Base-by-base conservation (phyloP, 495 filamentous ascomycete species). In the Lindgomyces ingoldianus region DNA sequence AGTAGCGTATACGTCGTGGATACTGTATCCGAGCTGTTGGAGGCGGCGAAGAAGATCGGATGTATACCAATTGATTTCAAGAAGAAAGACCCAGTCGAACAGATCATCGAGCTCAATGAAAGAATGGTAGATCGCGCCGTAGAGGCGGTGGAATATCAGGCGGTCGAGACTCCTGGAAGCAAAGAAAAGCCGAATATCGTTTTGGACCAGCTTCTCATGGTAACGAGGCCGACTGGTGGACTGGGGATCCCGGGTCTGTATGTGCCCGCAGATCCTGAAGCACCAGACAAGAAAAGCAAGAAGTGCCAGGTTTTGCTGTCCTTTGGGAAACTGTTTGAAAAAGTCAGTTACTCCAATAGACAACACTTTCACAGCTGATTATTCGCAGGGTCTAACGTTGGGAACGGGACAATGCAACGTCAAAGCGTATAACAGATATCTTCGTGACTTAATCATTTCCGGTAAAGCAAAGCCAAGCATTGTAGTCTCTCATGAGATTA, bases 251-350 rank as follows among this genome's bases (percentile, higher is more conserved):
- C 74, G n/a, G 74, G 74, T 12, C 63, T 76, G 14, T 75, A 76
- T 58, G 73, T 76, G 8, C 74, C 74, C 0, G 25, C 66, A 10
- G 74, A 76, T 33, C 74, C 74, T 0, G 73, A 72, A 21, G 74
- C 74, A 18, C 73, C 72, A 57, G 73, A 64, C 22, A 62, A 53
- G 53, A 48, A 65, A 24, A 39, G 33, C 14, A 39, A 39, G n/a
- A 39, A 39, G 33, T 6, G 33, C 14, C 81, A 84, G 77, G 80
- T 85, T 44, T 75, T 82, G 63, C 74, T 85, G 10, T 80, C 78
- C 50, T 86, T 86, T 63, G 81, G 83, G 46, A 86, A 85, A 64
- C 70, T 85, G 11, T 85, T 85, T 64, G 84, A 85, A 69, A 86
- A 85, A 78, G 83, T 81, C 62, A 22, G 60, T 57, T 21, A 18